These are phyloP conservation scores for Xerocomus spinulosus DNA, from an alignment of 768 basidiomycete species.

Conservation along the genomic window DNA sequence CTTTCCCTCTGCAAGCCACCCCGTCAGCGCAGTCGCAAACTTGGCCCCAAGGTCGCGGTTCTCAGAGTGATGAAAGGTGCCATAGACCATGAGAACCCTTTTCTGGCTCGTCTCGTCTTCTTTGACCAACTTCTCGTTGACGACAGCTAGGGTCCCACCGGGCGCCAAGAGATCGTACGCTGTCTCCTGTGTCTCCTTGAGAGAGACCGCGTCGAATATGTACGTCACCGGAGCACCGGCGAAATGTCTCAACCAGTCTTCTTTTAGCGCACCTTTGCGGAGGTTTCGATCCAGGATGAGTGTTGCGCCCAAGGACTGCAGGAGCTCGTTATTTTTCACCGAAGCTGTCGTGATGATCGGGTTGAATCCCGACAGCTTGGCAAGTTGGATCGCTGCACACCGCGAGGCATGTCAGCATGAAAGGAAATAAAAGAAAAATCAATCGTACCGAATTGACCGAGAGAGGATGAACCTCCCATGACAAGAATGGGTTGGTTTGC, in stretches of 20 bases:
- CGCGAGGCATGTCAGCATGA: too few species aligned
- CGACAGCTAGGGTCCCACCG: conserved; percentile 26
- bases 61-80: conserved; percentile 3
- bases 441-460: conserved; percentile 35
- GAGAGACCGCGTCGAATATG: conserved; percentile 27
- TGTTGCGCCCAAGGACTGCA: conserved; percentile 35
- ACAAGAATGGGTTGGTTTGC: conserved; percentile 30
- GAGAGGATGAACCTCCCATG: conserved; percentile 34
- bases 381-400: conserved; percentile 29
- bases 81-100: conserved; percentile 6
- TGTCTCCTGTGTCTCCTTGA: conserved; percentile 28
- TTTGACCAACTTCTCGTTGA: not conserved
- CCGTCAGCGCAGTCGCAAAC: conserved; percentile 14
- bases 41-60: conserved; percentile 9
- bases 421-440: too few species aligned
- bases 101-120: not conserved
- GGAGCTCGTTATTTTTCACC: conserved; percentile 23
- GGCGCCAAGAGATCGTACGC: conserved; percentile 29
- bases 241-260: not conserved
- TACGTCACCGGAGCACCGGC: not conserved
- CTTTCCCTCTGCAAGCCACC: conserved; percentile 15
- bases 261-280: conserved; percentile 7
- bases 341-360: conserved; percentile 38
- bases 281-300: conserved; percentile 32
- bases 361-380: conserved; percentile 30